Base-by-base conservation (phyloP, 495 filamentous ascomycete species). In the Choiromyces venosus region DNA sequence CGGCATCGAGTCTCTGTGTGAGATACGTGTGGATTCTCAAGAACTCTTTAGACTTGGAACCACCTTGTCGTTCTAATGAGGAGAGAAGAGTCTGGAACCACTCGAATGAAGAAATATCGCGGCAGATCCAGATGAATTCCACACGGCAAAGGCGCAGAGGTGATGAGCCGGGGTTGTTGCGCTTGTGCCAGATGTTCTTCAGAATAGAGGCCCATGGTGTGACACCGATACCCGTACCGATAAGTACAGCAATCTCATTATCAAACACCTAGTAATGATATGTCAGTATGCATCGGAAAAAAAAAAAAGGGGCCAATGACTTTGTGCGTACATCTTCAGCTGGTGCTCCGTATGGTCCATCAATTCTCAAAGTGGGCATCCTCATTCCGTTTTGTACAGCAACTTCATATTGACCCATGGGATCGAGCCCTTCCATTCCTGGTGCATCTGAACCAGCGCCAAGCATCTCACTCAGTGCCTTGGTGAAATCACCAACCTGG, bases 111-210 rank as follows among this genome's bases (percentile, higher is more conserved):
- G 86, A 89, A 2, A 93, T 98, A 79, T 99, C 94, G 82, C 91
- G 96, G 87, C 96, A 98, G 71, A 98, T 90, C 95, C 95, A 99
- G 85, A 98, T 97, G 83, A 99, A 98, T 82, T 99, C 95, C 25
- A 99, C 94, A 82, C 95, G 90, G 69, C 93, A 90, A 56, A 99
- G 88, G 81, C 96, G 92, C 39, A 88, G 89, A 37, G 92, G 91
- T 82, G 97, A 93, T 19, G 93, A 93, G 39, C 88, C 87, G 2
- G 79, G 74, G 1, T 76, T 66, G 71, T 92, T 89, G 46, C 95
- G 92, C 74, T 94, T 86, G 80, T 99, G 93, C 92, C 92, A 99
- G 85, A 99, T 98, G 82, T 96, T 97, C 85, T 99, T 99, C 65
- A 99, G 86, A 77, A 98, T 98, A 18, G 92, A 89, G 9, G 95